Evolutionary conservation across 1,139 yeast genomes (phyloP).

Genomic region (Komagataea norvegica): DNA sequence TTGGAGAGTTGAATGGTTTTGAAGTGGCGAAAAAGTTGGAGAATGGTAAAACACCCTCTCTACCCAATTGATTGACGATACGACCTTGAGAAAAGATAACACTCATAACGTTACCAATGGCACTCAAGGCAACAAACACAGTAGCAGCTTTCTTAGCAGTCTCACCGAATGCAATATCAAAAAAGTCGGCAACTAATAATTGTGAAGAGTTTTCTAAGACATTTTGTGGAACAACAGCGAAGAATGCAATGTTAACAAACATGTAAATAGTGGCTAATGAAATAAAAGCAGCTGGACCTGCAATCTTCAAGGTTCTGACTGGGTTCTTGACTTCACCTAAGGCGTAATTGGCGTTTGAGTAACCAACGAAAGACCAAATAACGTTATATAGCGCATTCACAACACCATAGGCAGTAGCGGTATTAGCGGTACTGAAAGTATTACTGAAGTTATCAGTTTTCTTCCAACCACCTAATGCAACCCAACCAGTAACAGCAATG

Average conservation of each 20-base stretch:
- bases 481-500: constrained; percentile 76
- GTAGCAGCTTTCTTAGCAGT: constrained; percentile 62
- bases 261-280: constrained; percentile 59
- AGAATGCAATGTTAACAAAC: constrained; percentile 65
- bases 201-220: constrained; percentile 59
- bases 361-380: constrained; percentile 76
- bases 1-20: constrained; percentile 51
- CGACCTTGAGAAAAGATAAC: constrained; percentile 77
- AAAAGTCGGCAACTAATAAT: constrained; percentile 69
- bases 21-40: constrained; percentile 51
- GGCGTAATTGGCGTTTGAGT: constrained; percentile 77
- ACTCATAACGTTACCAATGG: constrained; percentile 72
- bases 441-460: constrained; percentile 57
- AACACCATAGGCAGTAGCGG: constrained; percentile 70
- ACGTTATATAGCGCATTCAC: constrained; percentile 76
- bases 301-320: constrained; percentile 57
- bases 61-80: constrained; percentile 69
- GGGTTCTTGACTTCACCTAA: constrained; percentile 75
- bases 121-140: constrained; percentile 69
- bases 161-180: constrained; percentile 67
- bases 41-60: constrained; percentile 69
- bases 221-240: constrained; percentile 69
- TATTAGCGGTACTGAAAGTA: constrained; percentile 51
- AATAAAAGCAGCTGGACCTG: constrained; percentile 68
- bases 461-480: constrained; percentile 68